Base-by-base conservation (phyloP, 345 rosid genomes). In the Salix suchowensis region DNA sequence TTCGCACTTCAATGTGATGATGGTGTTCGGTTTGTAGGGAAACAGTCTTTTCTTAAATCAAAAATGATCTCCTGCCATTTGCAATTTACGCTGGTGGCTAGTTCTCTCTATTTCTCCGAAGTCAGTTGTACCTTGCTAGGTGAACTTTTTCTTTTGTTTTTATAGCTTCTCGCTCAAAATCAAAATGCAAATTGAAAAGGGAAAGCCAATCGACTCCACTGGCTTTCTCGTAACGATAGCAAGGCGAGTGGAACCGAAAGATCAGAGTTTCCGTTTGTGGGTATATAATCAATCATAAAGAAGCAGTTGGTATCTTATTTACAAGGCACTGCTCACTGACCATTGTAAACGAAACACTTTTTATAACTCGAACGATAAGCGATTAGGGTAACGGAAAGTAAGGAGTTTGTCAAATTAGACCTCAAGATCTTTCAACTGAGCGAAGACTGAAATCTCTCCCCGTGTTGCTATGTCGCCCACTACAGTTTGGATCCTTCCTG, bases 391-490 rank as follows among this genome's bases (percentile, higher is more conserved):
- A 55, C 13, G 9, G 24, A 8, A 55, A 21, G 3, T 8, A 55
- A 16, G 18, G n/a, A 10, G n/a, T 55, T 2, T 9, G 13, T 2
- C 4, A 7, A 2, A 7, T 55, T 2, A 65, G 54, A 50, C 42
- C 52, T 44, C 55, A 2, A 68, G 18, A 52, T 94, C 97, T 79
- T 93, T 84, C 96, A 94, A 67, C 87, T 83, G 36, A 92, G 75
- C 32, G 24, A 24, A 88, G 94, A 87, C 80, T 92, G 89, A 62
- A 88, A 32, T 68, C 97, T 94, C 88, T 94, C 96, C 55, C 98
- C 97, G 94, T 3, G 95, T 87, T 21, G 98, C 96, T 36, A 92
- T 84, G 69, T 94, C 93, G 1, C 98, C 98, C 11, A 87, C 90
- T 3, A 91, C 90, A 1, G 90, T 89, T 67, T 93, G 97, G 37